Conservation (phyloP, 345 rosid species). For the Camelina hispida region DNA sequence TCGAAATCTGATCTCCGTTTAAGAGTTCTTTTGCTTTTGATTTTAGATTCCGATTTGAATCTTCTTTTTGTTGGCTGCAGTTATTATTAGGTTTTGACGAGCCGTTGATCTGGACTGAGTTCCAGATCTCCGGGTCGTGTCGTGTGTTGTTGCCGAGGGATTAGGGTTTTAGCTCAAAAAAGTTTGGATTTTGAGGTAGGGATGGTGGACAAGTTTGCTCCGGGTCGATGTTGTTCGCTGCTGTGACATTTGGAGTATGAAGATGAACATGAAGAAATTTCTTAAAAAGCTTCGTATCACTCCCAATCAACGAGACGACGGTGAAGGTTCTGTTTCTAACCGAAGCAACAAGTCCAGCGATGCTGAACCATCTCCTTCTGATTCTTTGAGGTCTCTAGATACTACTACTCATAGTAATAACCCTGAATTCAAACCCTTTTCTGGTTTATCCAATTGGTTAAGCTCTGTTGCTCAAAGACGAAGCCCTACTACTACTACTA, state of each 20-base stretch:
- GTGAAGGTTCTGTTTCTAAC: slow-evolving; percentile 68
- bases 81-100: slow-evolving; percentile 35
- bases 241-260: slow-evolving; percentile 53
- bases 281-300: slow-evolving; percentile 83
- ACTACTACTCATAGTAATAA: slow-evolving; percentile 2
- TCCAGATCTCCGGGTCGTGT: slow-evolving; percentile 38
- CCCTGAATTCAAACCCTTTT: slow-evolving; percentile 66
- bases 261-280: slow-evolving; percentile 78
- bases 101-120: slow-evolving; percentile 40
- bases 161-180: slow-evolving; percentile 34
- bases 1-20: slow-evolving; percentile 40
- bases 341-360: slow-evolving; percentile 59
- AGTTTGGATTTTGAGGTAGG: slow-evolving; percentile 26
- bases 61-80: background rate
- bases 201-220: slow-evolving; percentile 55
- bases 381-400: slow-evolving; percentile 49
- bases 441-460: slow-evolving; percentile 84
- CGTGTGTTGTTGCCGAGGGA: background rate
- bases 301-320: slow-evolving; percentile 66
- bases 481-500: slow-evolving; percentile 39
- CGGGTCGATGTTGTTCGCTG: slow-evolving; percentile 54
- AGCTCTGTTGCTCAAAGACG: slow-evolving; percentile 70
- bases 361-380: slow-evolving; percentile 55
- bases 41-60: slow-evolving; percentile 32
- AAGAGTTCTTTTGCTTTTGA: background rate